Base-by-base conservation (phyloP, 805 yeast genomes). In the Yamadazyma endophytica region DNA sequence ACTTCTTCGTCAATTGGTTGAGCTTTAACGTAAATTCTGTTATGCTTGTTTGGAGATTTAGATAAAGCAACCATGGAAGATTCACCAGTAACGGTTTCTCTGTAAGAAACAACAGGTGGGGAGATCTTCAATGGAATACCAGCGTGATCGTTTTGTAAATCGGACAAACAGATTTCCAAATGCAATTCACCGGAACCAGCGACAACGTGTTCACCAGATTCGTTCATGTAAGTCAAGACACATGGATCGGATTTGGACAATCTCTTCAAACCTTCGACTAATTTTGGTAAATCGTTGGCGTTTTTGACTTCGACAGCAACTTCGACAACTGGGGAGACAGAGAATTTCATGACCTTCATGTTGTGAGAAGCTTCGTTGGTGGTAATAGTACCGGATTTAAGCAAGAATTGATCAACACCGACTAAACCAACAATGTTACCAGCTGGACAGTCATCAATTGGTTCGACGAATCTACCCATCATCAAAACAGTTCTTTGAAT, bases 151-250 rank as follows among this genome's bases (percentile, higher is more conserved):
- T 92, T 79, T 77, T 88, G 94, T 68, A 90, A 82, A 74, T 90
- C 98, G 58, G 70, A 65, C 68, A 90, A 74, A 79, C 97, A 92
- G 73, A 90, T 90, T 76, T 90, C 98, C 78, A 90, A 80, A 72
- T 90, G 98, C 71, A 90, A 83, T 78, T 90, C 98, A 86, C 98
- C 98, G 59, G 97, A 87, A 75, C 95, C 95, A 60, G 97, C 97
- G 70, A 90, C 97, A 74, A 92, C 80, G 76, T 90, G 97, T 79
- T 90, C 97, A 87, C 98, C 98, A 52, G 96, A 79, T 73, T 80
- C 90, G 54, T 81, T 66, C 77, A 90, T 89, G 68, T 62, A 61
- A 62, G 84, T 71, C 69, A 86, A 75, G 56, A 92, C 97, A 81
- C 97, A 90, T 65, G 98, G 98, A 73, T 90, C 98, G 47, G 97